Evolutionary conservation across 1,284 basidiomycete genomes (phyloP), one percentile per base, ranked within the genome.

Genomic region (Neolentinus lepideus): DNA sequence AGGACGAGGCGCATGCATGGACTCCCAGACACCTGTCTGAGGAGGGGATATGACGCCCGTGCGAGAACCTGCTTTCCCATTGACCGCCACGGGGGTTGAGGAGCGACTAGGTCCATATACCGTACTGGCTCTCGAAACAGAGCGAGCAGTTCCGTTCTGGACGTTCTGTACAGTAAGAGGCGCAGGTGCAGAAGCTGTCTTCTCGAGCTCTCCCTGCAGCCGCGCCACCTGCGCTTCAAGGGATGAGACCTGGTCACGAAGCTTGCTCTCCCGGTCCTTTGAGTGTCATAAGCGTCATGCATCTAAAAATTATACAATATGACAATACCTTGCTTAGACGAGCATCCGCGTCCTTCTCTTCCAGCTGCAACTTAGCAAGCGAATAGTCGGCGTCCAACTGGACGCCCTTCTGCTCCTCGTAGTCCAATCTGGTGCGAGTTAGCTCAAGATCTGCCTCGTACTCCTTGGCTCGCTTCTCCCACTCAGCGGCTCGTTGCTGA

Each of bases 401-500:
- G 19, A 71, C 66, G 19, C 81, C 79, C 0, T 72, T 75, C 63
- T 86, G 81, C 60, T 90, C 87, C 4, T 76, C 72, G 51, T 86
- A 79, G 46, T 90, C 85, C 14, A 88, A 66, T 62, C 79, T 78
- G 50, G 79, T 81, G 57, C 76, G 76, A 16, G 75, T 76, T 57
- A 75, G 64, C 62, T 86, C 83, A 16, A 90, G 67, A 57, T 84
- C 77, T 19, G 71, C 71, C 66, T 90, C 85, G 53, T 78, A 77
- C 59, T 88, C 85, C 63, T 83, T 84, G n/a, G 85, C 80, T 38
- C 83, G 83, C 60, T 78, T 78, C 69, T 92, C 89, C 88, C 88
- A 90, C 61, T 92, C 90, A 1, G 78, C 71, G 2, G 85, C 77
- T 33, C 87, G 86, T 64, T 89, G 85, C 60, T 90, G 85, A 25